Percentiles rank a stretch among this genome's conserved stretches.
phyloP scores from a whole-genome alignment of 2,329 filamentous ascomycete species.

The Colletotrichum eremochloae region DNA sequence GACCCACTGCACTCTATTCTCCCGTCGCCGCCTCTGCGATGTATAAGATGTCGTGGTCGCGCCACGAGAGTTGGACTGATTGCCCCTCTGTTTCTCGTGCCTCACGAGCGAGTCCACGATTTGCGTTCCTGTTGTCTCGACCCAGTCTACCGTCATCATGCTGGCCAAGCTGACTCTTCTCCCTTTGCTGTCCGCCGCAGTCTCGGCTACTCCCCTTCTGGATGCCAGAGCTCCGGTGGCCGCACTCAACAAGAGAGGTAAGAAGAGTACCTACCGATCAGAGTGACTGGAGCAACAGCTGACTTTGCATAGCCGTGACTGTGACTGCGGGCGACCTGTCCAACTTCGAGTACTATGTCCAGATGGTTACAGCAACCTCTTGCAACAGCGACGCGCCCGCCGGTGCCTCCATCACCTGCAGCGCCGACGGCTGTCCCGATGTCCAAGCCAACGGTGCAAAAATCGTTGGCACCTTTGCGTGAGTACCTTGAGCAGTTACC shows the following conservation, averaged over 20 bases:
- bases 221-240: conserved; percentile 25
- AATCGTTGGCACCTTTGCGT: conserved; percentile 57
- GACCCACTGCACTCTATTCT: conserved; percentile 24
- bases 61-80: background rate
- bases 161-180: conserved; percentile 42
- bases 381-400: conserved; percentile 62
- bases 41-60: conserved; percentile 34
- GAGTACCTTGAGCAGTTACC: conserved; percentile 10
- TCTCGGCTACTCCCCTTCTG: conserved; percentile 38
- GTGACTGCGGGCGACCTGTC: conserved; percentile 52
- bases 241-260: conserved; percentile 53
- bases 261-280: background rate
- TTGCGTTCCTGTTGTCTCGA: conserved; percentile 8
- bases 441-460: conserved; percentile 59
- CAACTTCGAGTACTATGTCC: conserved; percentile 61
- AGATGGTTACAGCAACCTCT: conserved; percentile 64
- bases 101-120: conserved; percentile 28
- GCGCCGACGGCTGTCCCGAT: conserved; percentile 57
- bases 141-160: conserved; percentile 35
- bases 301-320: conserved; percentile 23
- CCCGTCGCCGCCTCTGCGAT: conserved; percentile 15
- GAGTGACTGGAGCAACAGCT: background rate
- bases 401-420: conserved; percentile 59
- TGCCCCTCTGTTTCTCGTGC: conserved; percentile 11
- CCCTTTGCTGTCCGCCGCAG: conserved; percentile 38